Percentiles rank a stretch among this genome's conserved stretches.
phyloP scores from a whole-genome alignment of 2,329 filamentous ascomycete genomes.

The Metarhizium guizhouense region DNA sequence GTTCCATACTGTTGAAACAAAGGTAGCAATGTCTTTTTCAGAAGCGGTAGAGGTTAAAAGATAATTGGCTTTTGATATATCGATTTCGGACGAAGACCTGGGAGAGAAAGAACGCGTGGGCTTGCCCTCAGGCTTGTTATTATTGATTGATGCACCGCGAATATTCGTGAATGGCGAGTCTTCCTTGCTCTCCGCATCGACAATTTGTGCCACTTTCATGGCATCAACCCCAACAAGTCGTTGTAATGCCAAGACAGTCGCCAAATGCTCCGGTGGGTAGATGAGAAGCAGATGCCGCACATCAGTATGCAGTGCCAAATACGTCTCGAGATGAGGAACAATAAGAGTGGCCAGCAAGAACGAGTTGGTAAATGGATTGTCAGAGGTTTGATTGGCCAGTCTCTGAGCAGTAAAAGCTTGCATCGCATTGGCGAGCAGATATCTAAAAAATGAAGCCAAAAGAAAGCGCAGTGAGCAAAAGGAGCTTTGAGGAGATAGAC shows the following conservation, averaged over 20 bases:
- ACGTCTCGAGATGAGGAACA: conserved; percentile 52
- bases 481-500: neutral
- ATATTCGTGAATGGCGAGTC: conserved; percentile 29
- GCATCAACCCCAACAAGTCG: conserved; percentile 45
- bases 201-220: conserved; percentile 50
- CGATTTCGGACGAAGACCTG: conserved; percentile 19
- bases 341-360: conserved; percentile 48
- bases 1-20: conserved; percentile 44
- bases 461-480: neutral
- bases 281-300: conserved; percentile 51
- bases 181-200: conserved; percentile 33
- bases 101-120: conserved; percentile 13
- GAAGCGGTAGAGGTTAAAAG: conserved; percentile 46
- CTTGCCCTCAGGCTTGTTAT: conserved; percentile 15
- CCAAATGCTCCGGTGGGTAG: conserved; percentile 46
- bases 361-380: conserved; percentile 46
- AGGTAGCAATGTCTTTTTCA: conserved; percentile 42
- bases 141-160: conserved; percentile 22
- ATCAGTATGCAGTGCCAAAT: conserved; percentile 41
- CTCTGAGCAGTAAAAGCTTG: conserved; percentile 46
- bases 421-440: conserved; percentile 52
- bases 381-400: conserved; percentile 37
- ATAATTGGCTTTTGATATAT: conserved; percentile 45
- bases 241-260: conserved; percentile 49
- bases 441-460: conserved; percentile 27